Base-by-base conservation (phyloP, 1,284 basidiomycete genomes). In the Trichosporon asahii region DNA sequence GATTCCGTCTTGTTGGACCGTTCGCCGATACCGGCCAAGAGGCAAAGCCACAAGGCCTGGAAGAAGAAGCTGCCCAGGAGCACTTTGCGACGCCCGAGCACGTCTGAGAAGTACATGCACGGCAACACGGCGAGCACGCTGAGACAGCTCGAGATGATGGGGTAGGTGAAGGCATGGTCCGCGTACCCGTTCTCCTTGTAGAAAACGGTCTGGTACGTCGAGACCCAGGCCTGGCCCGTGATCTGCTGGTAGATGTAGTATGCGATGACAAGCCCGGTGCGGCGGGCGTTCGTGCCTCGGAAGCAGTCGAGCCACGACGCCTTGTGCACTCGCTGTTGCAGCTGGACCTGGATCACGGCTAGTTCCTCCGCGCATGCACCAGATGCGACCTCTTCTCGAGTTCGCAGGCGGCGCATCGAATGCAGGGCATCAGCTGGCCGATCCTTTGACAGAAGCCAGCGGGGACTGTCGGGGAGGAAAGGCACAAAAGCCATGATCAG, bases 381-480 rank as follows among this genome's bases (percentile, higher is more conserved):
- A 4, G 63, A 25, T 5, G 37, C 33, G 2, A 64, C 63, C 35
- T 64, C 63, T 3, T 64, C 37, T 27, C 18, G 33, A 6, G 63
- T 37, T 15, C 63, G 63, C 23, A 64, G 35, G 21, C 63, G 63
- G 3, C 33, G 23, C 35, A 64, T 21, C 1, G 63, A 12, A 23
- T 23, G 21, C 63, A 64, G 23, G 11, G 63, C 63, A 18, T 64
- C 35, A 4, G 7, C 37, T 4, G 23, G 35, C 37, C 71, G 64
- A 49, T 72, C 76, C 60, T 74, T 73, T 49, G 71, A 72, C 64
- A 75, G 60, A 14, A 77, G 73, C 73, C 75, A 77, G 27, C 72
- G 66, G 23, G 73, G 73, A 65, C 15, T 67, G 46, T 71, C 70
- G 31, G 72, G 72, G 14, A 73, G 31, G 60, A 71, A 69, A n/a